Base-by-base conservation (phyloP, 345 rosid genomes). In the Clarkia xantiana region DNA sequence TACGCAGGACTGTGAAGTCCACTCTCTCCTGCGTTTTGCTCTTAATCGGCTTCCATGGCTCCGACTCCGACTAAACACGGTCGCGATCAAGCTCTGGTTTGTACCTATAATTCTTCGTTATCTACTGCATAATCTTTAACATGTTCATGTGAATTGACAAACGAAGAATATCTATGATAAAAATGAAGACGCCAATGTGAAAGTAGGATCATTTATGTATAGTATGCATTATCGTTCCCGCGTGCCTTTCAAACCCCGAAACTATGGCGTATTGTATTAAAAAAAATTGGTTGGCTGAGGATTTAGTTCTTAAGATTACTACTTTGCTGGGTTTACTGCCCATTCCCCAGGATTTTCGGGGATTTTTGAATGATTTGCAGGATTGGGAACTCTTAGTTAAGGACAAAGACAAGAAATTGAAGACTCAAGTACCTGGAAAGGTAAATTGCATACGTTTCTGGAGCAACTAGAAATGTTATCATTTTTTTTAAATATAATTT, bases 361-460 rank as follows among this genome's bases (percentile, higher is more conserved):
- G 96, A 45, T 76, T 86, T 71, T 71, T 90, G 67, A 83, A 83
- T 79, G 77, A 86, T 65, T 81, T 90, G 89, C 89, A 81, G 89
- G 97, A 86, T 51, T 90, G 94, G 94, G 96, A 90, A 34, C 67
- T 73, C 62, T 74, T 78, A 2, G 55, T 68, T 2, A 74, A 80
- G 57, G 77, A 74, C 45, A 77, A 71, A 36, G 95, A 76, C 65
- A 86, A 79, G 72, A 83, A 77, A 58, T 43, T 64, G 57, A 80
- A 71, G 64, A 58, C 75, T 3, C 73, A 62, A 60, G 43, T 75
- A 54, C 47, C 79, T n/a, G 56, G 42, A 25, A 51, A 18, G 75
- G 90, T 76, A 66, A 44, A 29, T 41, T 7, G 17, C 10, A 9
- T 39, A 18, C 17, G 13, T 12, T 49, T 6, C 13, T 47, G 13